These are phyloP conservation scores for Setomelanomma holmii DNA, from an alignment of 2,329 filamentous ascomycete species.

Conservation along the genomic window DNA sequence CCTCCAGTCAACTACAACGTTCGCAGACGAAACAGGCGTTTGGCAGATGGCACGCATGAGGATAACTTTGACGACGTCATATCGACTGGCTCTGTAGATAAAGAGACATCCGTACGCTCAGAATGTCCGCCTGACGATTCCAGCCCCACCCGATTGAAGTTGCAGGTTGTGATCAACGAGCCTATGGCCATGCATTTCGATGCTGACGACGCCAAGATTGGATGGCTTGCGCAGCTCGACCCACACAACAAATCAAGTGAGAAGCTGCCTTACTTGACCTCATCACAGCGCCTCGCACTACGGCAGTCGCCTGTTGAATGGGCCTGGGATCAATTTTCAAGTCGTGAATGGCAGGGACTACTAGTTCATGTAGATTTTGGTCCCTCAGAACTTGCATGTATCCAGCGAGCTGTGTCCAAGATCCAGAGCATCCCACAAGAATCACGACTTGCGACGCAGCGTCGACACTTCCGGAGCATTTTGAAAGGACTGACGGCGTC, in stretches of 20 bases:
- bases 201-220: conserved; percentile 28
- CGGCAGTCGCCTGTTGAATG: conserved; percentile 14
- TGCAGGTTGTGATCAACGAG: conserved; percentile 22
- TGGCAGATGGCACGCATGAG: neutral
- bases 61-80: conserved; percentile 7
- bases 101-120: conserved; percentile 5
- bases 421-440: conserved; percentile 4
- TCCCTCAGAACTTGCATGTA: conserved; percentile 29
- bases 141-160: conserved; percentile 13
- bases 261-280: conserved; percentile 37
- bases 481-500: conserved; percentile 31
- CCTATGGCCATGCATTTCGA: conserved; percentile 29
- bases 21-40: conserved; percentile 20
- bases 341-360: conserved; percentile 37
- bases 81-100: conserved; percentile 1
- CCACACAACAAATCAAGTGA: neutral
- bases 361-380: conserved; percentile 45
- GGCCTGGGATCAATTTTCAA: conserved; percentile 33
- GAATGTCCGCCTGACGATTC: conserved; percentile 19
- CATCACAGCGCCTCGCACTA: conserved; percentile 25
- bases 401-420: conserved; percentile 23
- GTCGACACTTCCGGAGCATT: conserved; percentile 30
- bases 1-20: conserved; percentile 38
- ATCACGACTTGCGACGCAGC: conserved; percentile 18
- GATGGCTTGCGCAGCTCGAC: conserved; percentile 4